A percentile compares a stretch with the other conserved stretches of the same genome.
phyloP scores from a whole-genome alignment of 371 early-diverging fungal genomes.

The Actinomortierella wolfii region DNA sequence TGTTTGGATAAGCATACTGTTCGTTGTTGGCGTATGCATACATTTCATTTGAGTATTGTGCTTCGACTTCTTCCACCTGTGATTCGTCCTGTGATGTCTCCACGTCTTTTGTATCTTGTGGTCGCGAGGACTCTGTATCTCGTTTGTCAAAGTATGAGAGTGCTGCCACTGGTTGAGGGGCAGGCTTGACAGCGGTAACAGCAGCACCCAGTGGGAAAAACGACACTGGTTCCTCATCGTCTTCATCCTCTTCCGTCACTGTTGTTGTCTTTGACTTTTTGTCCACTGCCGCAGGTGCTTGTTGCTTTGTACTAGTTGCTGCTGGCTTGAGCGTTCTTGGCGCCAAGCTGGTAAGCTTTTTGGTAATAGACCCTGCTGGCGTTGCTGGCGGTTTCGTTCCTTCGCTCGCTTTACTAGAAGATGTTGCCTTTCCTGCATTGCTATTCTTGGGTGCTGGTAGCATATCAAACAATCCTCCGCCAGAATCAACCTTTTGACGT shows the following conservation, averaged over 20 bases:
- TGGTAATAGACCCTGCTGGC: constrained; percentile 7
- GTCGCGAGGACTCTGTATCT: too few species aligned
- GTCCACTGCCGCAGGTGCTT: constrained; percentile 5
- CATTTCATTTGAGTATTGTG: constrained; percentile 22
- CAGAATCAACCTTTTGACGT: constrained; percentile 24
- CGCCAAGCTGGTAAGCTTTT: constrained; percentile 46
- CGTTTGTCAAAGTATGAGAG: not conserved
- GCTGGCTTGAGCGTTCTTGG: constrained; percentile 38
- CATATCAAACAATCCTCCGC: constrained; percentile 46
- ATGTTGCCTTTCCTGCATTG: not conserved
- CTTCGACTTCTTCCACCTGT: too few species aligned
- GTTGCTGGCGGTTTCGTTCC: not conserved
- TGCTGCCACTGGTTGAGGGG: not conserved
- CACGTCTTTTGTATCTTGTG: too few species aligned
- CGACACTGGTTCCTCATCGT: constrained; percentile 21
- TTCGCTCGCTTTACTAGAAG: not conserved
- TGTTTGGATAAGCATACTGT: constrained; percentile 29
- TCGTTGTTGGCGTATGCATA: constrained; percentile 37
- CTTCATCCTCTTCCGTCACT: constrained; percentile 14
- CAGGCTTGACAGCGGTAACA: constrained; percentile 7
- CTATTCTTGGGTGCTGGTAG: constrained; percentile 53
- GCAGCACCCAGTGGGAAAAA: constrained; percentile 41
- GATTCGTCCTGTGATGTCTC: too few species aligned
- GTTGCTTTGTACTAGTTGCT: not conserved
- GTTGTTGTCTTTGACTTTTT: constrained; percentile 4